phyloP scores from a whole-genome alignment of 352 stramenopile species.

The Phytophthora syringae region DNA sequence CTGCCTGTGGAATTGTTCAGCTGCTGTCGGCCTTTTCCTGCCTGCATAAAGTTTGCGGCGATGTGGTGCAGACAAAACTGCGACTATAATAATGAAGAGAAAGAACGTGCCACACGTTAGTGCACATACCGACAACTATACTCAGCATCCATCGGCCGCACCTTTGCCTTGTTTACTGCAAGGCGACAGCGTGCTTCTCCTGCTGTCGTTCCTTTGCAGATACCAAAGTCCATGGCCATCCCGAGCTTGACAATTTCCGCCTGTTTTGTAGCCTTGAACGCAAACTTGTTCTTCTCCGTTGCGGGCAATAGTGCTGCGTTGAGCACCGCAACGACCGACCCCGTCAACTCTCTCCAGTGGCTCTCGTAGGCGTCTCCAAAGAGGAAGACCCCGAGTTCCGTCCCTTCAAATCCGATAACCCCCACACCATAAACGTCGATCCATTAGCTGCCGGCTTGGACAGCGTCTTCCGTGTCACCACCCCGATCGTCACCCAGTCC shows the following conservation, averaged over 20 bases:
- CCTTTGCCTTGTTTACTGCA: constrained; percentile 77
- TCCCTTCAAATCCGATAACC: constrained; percentile 73
- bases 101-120: constrained; percentile 14
- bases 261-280: constrained; percentile 69
- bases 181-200: constrained; percentile 70
- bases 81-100: constrained; percentile 34
- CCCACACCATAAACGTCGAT: constrained; percentile 84
- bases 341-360: constrained; percentile 74
- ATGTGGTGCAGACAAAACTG: constrained; percentile 86
- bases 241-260: constrained; percentile 73
- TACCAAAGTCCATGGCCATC: constrained; percentile 70
- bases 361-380: constrained; percentile 72
- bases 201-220: constrained; percentile 76
- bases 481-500: constrained; percentile 87
- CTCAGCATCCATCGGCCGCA: constrained; percentile 27
- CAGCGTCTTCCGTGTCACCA: constrained; percentile 73
- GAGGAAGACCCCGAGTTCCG: constrained; percentile 77
- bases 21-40: constrained; percentile 71
- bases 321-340: constrained; percentile 70
- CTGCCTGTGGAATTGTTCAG: constrained; percentile 76
- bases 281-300: constrained; percentile 80
- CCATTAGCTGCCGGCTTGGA: constrained; percentile 72
- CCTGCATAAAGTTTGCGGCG: constrained; percentile 70
- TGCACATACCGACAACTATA: background rate
- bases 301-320: constrained; percentile 72